These are phyloP conservation scores for Medicago ruthenica DNA, from an alignment of 306 rosid genomes.

Conservation along the genomic window DNA sequence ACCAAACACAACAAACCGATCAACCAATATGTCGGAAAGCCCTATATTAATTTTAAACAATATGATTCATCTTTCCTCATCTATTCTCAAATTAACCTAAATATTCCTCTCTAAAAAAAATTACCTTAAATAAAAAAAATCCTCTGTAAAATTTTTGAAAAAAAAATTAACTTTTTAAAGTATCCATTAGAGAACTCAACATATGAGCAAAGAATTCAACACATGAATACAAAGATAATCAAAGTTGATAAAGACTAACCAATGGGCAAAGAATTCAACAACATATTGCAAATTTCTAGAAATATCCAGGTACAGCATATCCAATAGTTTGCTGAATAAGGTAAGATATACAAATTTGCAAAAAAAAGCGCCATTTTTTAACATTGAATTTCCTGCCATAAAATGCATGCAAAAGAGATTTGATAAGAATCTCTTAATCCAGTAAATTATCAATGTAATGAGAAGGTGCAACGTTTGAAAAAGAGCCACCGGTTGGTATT, in stretches of 20 bases:
- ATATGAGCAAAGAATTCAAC: neutral
- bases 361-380: neutral
- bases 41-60: neutral
- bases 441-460: neutral
- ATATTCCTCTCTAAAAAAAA: too few relatives aligned
- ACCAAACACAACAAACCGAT: slow-evolving; percentile 2
- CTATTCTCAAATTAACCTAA: too few relatives aligned
- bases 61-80: slow-evolving; percentile 4
- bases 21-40: slow-evolving; percentile 25
- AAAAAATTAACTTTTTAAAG: too few relatives aligned
- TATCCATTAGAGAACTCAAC: neutral
- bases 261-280: slow-evolving; percentile 87
- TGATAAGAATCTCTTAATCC: neutral
- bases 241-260: slow-evolving; percentile 55
- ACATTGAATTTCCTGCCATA: neutral
- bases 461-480: neutral
- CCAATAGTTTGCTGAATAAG: neutral
- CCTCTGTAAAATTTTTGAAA: too few relatives aligned
- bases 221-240: neutral
- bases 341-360: neutral
- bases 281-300: slow-evolving; percentile 14
- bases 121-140: too few relatives aligned
- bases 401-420: neutral
- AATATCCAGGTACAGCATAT: too few relatives aligned
- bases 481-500: neutral